A percentile compares a stretch with the other conserved stretches of the same genome.
Conservation (phyloP, 306 rosid species). For the Calophaca sinica region DNA sequence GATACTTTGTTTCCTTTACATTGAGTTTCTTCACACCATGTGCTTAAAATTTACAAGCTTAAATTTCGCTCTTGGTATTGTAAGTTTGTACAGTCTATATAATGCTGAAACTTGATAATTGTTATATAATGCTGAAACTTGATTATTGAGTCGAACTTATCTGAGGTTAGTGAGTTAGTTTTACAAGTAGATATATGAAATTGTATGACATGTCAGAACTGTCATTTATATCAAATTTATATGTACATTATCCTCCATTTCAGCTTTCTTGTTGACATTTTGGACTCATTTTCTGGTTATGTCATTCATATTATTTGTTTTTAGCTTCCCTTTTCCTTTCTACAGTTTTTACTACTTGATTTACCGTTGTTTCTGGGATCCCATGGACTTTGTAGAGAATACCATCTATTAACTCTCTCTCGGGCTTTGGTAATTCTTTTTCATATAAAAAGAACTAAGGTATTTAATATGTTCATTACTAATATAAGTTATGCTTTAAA, state of each 20-base stretch:
- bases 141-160: slow-evolving; percentile 21
- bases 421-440: too few species aligned
- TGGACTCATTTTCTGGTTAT: slow-evolving; percentile 38
- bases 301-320: slow-evolving; percentile 14
- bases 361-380: not conserved
- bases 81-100: slow-evolving; percentile 16
- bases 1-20: too few species aligned
- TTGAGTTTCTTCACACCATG: too few species aligned
- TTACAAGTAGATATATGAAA: slow-evolving; percentile 27
- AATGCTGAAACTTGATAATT: slow-evolving; percentile 30
- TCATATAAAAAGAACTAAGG: too few species aligned
- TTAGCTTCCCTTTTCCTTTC: not conserved
- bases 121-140: slow-evolving; percentile 26
- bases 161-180: slow-evolving; percentile 26
- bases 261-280: slow-evolving; percentile 18
- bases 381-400: slow-evolving; percentile 1
- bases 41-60: slow-evolving; percentile 26
- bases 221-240: slow-evolving; percentile 26
- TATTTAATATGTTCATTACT: too few species aligned
- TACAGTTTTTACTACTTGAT: not conserved
- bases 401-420: not conserved
- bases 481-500: too few species aligned
- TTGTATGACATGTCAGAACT: slow-evolving; percentile 26
- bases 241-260: slow-evolving; percentile 5
- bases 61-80: slow-evolving; percentile 4